Conservation (phyloP, 2,329 filamentous ascomycete genomes). For the Aspergillus vadensis region DNA sequence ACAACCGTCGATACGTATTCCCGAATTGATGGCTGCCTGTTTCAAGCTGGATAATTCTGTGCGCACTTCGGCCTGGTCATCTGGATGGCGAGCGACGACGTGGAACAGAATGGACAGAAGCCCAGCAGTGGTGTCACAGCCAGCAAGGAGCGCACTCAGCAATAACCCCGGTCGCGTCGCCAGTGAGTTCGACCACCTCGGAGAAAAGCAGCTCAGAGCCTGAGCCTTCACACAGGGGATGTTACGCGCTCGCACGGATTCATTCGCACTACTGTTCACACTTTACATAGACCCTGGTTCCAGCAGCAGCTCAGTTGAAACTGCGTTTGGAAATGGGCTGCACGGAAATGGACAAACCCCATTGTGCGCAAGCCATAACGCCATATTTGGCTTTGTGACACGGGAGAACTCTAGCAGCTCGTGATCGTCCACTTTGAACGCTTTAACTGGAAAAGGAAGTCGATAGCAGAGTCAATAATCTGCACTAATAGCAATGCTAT, state of each 20-base stretch:
- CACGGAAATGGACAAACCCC: not conserved
- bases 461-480: slow-evolving; percentile 42
- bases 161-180: slow-evolving; percentile 25
- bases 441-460: too few relatives aligned
- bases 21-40: slow-evolving; percentile 10
- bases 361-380: not conserved
- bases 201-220: not conserved
- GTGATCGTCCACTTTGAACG: slow-evolving; percentile 15
- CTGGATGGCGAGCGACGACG: slow-evolving; percentile 12
- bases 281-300: not conserved
- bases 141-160: slow-evolving; percentile 33
- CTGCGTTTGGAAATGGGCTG: not conserved
- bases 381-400: slow-evolving; percentile 25
- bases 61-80: slow-evolving; percentile 8
- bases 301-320: not conserved
- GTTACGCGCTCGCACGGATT: not conserved
- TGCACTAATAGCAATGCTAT: slow-evolving; percentile 15
- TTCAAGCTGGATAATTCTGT: slow-evolving; percentile 22
- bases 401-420: slow-evolving; percentile 21
- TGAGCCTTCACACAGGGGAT: not conserved
- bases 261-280: not conserved
- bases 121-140: slow-evolving; percentile 35
- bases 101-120: slow-evolving; percentile 33
- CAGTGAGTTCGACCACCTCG: not conserved
- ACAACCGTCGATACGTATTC: slow-evolving; percentile 54